These are phyloP conservation scores for Megacollybia marginata DNA, from an alignment of 768 basidiomycete genomes.

Conservation along the genomic window DNA sequence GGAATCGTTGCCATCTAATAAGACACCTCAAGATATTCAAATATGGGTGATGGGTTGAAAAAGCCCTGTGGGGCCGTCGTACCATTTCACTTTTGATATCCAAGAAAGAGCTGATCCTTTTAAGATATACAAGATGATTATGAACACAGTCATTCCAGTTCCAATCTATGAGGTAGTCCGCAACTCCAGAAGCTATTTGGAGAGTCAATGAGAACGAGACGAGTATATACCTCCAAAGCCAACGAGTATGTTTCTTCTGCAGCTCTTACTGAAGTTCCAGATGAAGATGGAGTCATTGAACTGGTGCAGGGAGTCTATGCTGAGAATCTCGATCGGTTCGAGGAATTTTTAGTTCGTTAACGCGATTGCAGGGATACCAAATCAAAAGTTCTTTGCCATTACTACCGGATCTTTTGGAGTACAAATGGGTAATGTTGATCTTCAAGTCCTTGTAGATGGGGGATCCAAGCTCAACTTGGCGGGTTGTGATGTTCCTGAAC, in stretches of 20 bases:
- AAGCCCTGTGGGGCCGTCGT: neutral
- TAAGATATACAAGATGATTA: neutral
- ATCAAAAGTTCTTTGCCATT: neutral
- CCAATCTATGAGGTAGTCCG: neutral
- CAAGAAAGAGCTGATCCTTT: neutral
- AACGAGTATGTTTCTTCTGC: neutral
- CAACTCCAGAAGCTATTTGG: neutral
- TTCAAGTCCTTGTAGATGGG: neutral
- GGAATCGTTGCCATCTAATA: neutral
- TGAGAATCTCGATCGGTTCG: neutral
- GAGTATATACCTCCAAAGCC: too few species aligned
- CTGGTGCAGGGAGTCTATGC: neutral
- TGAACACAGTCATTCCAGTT: neutral
- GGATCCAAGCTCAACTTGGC: neutral
- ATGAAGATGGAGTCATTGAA: neutral
- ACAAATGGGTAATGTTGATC: neutral
- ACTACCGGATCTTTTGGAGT: neutral
- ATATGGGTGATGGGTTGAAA: neutral
- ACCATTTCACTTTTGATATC: neutral
- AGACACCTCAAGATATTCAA: neutral
- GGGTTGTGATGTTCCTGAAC: neutral
- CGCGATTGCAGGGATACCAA: neutral
- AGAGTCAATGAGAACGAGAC: neutral
- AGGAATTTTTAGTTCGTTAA: neutral
- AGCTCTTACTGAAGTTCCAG: neutral